These are phyloP conservation scores for Acanthamoeba lenticulata DNA, from an alignment of 208 protist genomes.

Conservation along the genomic window DNA sequence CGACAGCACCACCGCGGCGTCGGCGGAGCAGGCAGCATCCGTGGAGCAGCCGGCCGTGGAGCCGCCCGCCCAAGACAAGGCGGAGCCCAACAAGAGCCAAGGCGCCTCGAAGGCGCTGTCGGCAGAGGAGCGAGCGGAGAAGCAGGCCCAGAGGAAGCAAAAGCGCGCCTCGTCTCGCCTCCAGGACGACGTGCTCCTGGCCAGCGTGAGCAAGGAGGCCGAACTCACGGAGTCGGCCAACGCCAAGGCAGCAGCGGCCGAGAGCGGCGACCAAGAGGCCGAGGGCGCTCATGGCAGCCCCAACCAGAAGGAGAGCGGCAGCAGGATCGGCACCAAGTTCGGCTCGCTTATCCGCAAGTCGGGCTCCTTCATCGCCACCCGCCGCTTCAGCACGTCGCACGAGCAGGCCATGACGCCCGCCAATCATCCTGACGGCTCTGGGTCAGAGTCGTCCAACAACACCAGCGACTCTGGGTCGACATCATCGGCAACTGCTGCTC, in stretches of 20 bases:
- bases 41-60: no score
- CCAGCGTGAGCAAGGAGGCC: neutral
- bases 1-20: no score
- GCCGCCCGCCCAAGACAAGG: no score
- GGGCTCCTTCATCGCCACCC: neutral
- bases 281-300: no score
- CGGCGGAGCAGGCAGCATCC: no score
- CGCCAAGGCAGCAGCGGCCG: neutral
- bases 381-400: neutral
- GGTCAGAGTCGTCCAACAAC: no score
- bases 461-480: no score
- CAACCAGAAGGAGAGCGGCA: neutral
- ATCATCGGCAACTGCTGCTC: no score
- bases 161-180: neutral
- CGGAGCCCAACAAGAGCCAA: no score
- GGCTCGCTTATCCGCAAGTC: neutral
- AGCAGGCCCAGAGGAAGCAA: neutral
- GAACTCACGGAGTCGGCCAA: neutral
- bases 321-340: neutral
- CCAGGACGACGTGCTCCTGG: neutral
- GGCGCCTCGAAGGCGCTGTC: neutral
- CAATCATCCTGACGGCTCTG: neutral
- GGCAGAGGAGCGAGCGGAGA: neutral
- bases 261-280: neutral
- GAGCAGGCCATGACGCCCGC: neutral